Evolutionary conservation across 768 basidiomycete species (phyloP).

Genomic region (Calocybe gangraenosa): DNA sequence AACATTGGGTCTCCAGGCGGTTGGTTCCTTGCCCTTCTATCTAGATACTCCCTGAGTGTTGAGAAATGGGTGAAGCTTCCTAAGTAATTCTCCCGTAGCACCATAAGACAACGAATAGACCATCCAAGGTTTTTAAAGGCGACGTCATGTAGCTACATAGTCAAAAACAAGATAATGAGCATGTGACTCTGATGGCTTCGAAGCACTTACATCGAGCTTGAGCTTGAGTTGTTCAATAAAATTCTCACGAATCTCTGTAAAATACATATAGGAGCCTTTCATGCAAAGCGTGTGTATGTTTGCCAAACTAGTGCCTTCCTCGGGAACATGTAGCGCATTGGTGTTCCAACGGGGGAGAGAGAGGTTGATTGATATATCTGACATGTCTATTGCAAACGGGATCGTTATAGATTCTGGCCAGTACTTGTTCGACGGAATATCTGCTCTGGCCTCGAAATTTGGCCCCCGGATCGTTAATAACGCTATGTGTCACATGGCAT

Average conservation of each 20-base stretch:
- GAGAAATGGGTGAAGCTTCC: conserved; percentile 92
- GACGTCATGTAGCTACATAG: conserved; percentile 44
- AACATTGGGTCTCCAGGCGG: conserved; percentile 79
- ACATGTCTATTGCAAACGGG: conserved; percentile 57
- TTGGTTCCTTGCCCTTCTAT: conserved; percentile 52
- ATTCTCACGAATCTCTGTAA: conserved; percentile 58
- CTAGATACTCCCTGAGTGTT: conserved; percentile 81
- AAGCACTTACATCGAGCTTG: conserved; percentile 49
- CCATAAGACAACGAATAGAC: conserved; percentile 86
- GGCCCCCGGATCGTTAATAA: conserved; percentile 64
- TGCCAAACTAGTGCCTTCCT: conserved; percentile 58
- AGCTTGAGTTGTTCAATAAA: conserved; percentile 78
- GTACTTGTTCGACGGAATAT: conserved; percentile 68
- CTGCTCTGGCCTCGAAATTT: conserved; percentile 42
- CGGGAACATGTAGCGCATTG: conserved; percentile 61
- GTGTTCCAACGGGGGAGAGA: conserved; percentile 90
- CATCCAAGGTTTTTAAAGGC: conserved; percentile 78
- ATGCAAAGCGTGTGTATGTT: conserved; percentile 52
- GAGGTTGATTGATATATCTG: conserved; percentile 54
- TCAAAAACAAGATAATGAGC: background rate
- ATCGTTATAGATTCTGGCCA: conserved; percentile 66
- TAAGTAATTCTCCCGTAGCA: conserved; percentile 89
- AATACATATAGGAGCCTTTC: conserved; percentile 73
- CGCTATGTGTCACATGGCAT: conserved; percentile 39
- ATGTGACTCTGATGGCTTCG: background rate